These are phyloP conservation scores for Backusella westeae DNA, from an alignment of 192 early-diverging fungal species.

Conservation along the genomic window DNA sequence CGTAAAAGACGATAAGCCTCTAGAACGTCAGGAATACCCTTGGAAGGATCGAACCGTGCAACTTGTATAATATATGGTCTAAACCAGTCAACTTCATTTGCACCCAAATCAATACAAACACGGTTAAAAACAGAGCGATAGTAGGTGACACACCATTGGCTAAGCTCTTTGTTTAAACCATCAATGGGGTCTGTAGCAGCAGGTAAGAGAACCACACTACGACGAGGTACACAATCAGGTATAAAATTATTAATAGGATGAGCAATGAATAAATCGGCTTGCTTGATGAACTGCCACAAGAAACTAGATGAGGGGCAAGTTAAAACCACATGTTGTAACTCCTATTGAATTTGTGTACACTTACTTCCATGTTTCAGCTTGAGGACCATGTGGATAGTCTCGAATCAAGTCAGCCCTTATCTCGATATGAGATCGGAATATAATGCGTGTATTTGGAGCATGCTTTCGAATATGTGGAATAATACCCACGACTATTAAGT, in stretches of 20 bases:
- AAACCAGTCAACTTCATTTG: slow-evolving; percentile 49
- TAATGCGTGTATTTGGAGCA: slow-evolving; percentile 65
- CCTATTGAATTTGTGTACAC: background rate
- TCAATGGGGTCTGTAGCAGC: slow-evolving; percentile 80
- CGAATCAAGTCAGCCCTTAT: slow-evolving; percentile 72
- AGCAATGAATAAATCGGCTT: slow-evolving; percentile 75
- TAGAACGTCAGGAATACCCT: slow-evolving; percentile 78
- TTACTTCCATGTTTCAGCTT: slow-evolving; percentile 68
- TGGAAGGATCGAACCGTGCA: slow-evolving; percentile 81
- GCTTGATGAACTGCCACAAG: slow-evolving; percentile 68
- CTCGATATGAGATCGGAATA: slow-evolving; percentile 86
- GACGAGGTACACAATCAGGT: slow-evolving; percentile 64
- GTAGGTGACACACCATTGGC: slow-evolving; percentile 52
- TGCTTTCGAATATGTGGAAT: slow-evolving; percentile 74
- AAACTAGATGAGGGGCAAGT: slow-evolving; percentile 37
- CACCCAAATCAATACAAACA: slow-evolving; percentile 66
- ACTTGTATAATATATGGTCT: slow-evolving; percentile 83
- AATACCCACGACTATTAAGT: slow-evolving; percentile 61
- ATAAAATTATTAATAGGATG: slow-evolving; percentile 77
- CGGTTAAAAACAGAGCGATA: slow-evolving; percentile 80
- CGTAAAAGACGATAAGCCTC: slow-evolving; percentile 68
- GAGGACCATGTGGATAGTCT: slow-evolving; percentile 54
- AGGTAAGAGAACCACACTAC: slow-evolving; percentile 65
- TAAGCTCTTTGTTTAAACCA: slow-evolving; percentile 77
- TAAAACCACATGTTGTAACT: background rate